Evolutionary conservation across 106 monocot species (phyloP), one percentile per base, ranked within the genome.

Genomic region (Allium fistulosum): DNA sequence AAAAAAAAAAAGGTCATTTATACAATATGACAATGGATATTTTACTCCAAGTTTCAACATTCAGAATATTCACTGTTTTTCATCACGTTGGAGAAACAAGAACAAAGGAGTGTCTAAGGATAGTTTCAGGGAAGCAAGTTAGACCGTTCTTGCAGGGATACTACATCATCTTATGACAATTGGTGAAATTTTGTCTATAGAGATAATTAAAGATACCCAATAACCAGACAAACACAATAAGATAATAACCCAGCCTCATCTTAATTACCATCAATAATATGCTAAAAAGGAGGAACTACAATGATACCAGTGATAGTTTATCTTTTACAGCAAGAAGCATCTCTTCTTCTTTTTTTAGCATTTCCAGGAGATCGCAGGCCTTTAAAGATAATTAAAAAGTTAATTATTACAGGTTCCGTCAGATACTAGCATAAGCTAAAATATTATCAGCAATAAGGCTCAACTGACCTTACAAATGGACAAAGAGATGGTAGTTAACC

Each of bases 271-370:
- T 17, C 64, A 6, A 64, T 3, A 4, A 61, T 37, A 28, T 37
- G 61, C 45, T 9, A 28, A 60, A 26, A 60, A 48, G 17, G 10
- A 46, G n/a, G 61, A 51, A 26, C 26, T 10, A 15, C 51, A 15
- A 7, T 10, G 57, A 59, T 85, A 95, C 91, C 91, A 87, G 74
- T 58, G 75, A 79, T 59, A 80, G 57, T 70, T 48, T 82, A 74
- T 92, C 92, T 62, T 89, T 92, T 15, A 92, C 89, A 53, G 84
- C 72, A 76, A 73, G 62, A 71, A 97, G 92, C 86, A 97, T 97
- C 48, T 92, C 88, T 86, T 97, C 96, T 79, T 97, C 96, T 87
- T 86, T 92, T 80, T 92, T 97, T 28, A 97, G 74, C 96, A 92
- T 92, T 51, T 92, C 37, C 37, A 97, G 63, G 49, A 92, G 82